Evolutionary conservation across 1,284 basidiomycete genomes (phyloP), one percentile per base, ranked within the genome.

Genomic region (Anthracocystis setariae): DNA sequence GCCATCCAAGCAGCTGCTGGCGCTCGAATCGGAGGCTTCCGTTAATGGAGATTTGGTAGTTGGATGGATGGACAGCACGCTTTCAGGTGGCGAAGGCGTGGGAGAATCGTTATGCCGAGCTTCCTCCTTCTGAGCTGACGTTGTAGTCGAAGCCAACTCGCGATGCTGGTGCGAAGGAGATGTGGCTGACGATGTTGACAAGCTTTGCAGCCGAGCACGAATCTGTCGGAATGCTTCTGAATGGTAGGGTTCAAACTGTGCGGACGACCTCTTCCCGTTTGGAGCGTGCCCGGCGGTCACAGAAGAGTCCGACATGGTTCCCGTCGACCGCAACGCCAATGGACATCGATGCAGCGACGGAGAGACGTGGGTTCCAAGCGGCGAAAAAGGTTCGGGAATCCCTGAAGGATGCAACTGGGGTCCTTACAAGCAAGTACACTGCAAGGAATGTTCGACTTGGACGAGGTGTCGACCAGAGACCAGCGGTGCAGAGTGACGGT

Each of bases 1-100:
- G 20, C 17, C 12, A 17, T 54, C 37, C 17, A 39, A 27, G 32
- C 17, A 61, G 49, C 48, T 56, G 46, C 46, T 44, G 8, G 58
- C 53, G 18, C 58, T 61, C 20, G 64, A 67, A 15, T 61, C 64
- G 29, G 58, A 61, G 12, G 64, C 64, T 44, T 57, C 35, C 5
- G 49, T 45, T 9, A 48, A 9, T 3, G 57, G 51, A 5, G 57
- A 53, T 20, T 44, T 39, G 18, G 57, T 45, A 10, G 9, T 13
- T 2, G 45, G 1, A 4, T 33, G 23, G 8, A 48, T 47, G 21
- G 45, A 46, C 2, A 53, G 39, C 40, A 51, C 57, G 37, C 52
- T 66, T n/a, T 25, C n/a, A 3, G 64, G 64, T 46, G 64, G 64
- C 21, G 57, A 66, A 3, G 64, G 64, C 3, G 53, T 48, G 13